Conservation (phyloP, 2,329 filamentous ascomycete genomes). For the Rachicladosporium sp. region DNA sequence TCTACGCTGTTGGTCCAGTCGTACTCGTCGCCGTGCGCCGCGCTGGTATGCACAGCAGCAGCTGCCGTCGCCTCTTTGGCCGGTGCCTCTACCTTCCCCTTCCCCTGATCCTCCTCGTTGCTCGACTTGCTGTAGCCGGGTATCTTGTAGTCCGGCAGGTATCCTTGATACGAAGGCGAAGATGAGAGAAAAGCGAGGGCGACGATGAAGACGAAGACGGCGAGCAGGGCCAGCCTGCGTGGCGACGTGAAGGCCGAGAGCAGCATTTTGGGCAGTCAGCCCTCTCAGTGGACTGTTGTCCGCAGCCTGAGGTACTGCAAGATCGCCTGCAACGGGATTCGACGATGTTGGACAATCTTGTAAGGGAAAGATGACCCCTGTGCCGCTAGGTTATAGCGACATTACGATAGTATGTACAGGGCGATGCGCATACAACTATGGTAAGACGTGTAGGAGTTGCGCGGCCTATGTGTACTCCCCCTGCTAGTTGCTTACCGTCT, state of each 20-base stretch:
- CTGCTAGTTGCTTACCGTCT: too few relatives aligned
- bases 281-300: too few relatives aligned
- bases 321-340: too few relatives aligned
- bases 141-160: conserved; percentile 12
- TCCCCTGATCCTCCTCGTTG: conserved; percentile 6
- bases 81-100: conserved; percentile 3
- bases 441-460: too few relatives aligned
- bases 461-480: too few relatives aligned
- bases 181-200: conserved; percentile 15
- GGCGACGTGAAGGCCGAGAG: conserved; percentile 20
- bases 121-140: conserved; percentile 7
- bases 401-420: too few relatives aligned
- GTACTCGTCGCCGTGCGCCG: conserved; percentile 1
- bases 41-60: background rate
- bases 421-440: too few relatives aligned
- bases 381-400: too few relatives aligned
- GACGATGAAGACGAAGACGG: conserved; percentile 22
- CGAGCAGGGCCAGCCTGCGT: conserved; percentile 26
- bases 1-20: conserved; percentile 2
- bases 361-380: too few relatives aligned
- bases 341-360: too few relatives aligned
- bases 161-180: conserved; percentile 11
- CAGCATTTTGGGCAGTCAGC: conserved; percentile 10
- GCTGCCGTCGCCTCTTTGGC: conserved; percentile 1
- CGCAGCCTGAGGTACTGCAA: too few relatives aligned